Conservation (phyloP, 2,329 filamentous ascomycete genomes). For the Diplodia scrobiculata region DNA sequence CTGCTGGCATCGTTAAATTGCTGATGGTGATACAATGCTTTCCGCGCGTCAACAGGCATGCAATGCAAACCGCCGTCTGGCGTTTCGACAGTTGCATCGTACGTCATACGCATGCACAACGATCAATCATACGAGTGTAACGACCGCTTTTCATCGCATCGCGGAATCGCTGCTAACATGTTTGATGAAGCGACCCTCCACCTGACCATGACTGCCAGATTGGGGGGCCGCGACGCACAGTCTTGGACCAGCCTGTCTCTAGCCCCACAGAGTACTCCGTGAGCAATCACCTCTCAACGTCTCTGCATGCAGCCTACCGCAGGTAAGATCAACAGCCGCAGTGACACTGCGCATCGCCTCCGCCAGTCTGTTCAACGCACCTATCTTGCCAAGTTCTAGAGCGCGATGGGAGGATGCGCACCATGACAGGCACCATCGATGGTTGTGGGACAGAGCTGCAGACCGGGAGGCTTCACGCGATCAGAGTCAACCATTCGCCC, state of each 20-base stretch:
- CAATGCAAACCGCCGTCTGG: conserved; percentile 20
- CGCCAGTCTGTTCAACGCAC: neutral
- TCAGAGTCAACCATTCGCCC: neutral
- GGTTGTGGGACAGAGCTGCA: conserved; percentile 11
- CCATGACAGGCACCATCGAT: conserved; percentile 25
- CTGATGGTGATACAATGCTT: conserved; percentile 7
- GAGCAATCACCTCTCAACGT: conserved; percentile 27
- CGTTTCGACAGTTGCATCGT: conserved; percentile 26
- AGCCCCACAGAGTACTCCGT: conserved; percentile 12
- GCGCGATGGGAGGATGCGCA: conserved; percentile 13
- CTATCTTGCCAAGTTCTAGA: conserved; percentile 12
- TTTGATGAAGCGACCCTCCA: conserved; percentile 19
- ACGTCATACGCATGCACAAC: conserved; percentile 21
- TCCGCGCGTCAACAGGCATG: conserved; percentile 16
- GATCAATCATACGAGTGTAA: conserved; percentile 28
- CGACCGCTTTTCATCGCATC: conserved; percentile 10
- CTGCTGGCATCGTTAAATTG: neutral
- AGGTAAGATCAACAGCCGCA: conserved; percentile 20
- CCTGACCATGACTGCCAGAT: conserved; percentile 22
- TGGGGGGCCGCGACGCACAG: neutral
- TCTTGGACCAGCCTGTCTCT: conserved; percentile 15
- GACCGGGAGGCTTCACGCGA: conserved; percentile 13
- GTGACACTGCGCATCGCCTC: conserved; percentile 20
- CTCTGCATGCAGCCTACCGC: conserved; percentile 24
- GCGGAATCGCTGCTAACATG: conserved; percentile 17